phyloP scores from a whole-genome alignment of 1,284 basidiomycete species.

The Erythrobasidium hasegawianum region DNA sequence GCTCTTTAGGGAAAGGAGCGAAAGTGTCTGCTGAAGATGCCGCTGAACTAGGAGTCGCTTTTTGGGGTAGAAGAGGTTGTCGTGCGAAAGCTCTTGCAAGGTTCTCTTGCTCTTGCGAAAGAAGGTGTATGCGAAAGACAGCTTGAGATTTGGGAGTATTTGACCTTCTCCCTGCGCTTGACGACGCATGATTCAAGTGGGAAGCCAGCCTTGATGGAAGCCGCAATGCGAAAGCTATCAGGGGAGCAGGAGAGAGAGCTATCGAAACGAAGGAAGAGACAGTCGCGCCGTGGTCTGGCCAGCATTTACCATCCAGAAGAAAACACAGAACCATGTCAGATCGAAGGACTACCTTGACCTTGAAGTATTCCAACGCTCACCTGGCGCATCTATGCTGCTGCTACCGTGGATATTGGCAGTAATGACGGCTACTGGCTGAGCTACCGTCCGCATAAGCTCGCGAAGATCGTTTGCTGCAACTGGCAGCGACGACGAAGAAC shows the following conservation, averaged over 20 bases:
- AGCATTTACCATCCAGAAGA: background rate
- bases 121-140: conserved; percentile 38
- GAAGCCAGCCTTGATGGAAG: conserved; percentile 79
- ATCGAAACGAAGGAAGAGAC: conserved; percentile 89
- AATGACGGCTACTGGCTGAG: conserved; percentile 44
- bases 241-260: conserved; percentile 75
- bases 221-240: conserved; percentile 79
- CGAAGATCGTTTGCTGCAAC: conserved; percentile 20
- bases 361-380: background rate
- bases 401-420: conserved; percentile 35
- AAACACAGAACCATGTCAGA: background rate
- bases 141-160: background rate
- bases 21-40: conserved; percentile 15
- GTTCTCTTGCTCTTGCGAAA: conserved; percentile 36
- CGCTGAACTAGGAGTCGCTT: conserved; percentile 21
- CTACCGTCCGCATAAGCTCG: conserved; percentile 39
- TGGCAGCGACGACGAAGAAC: background rate
- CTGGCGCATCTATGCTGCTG: conserved; percentile 5
- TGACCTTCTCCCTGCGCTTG: background rate
- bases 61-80: conserved; percentile 37
- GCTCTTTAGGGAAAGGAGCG: conserved; percentile 19
- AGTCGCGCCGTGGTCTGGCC: conserved; percentile 72
- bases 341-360: background rate
- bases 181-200: conserved; percentile 21
- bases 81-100: conserved; percentile 41